Evolutionary conservation across 1,139 yeast genomes (phyloP), one percentile per base, ranked within the genome.

Genomic region (Wickerhamomyces sp.): DNA sequence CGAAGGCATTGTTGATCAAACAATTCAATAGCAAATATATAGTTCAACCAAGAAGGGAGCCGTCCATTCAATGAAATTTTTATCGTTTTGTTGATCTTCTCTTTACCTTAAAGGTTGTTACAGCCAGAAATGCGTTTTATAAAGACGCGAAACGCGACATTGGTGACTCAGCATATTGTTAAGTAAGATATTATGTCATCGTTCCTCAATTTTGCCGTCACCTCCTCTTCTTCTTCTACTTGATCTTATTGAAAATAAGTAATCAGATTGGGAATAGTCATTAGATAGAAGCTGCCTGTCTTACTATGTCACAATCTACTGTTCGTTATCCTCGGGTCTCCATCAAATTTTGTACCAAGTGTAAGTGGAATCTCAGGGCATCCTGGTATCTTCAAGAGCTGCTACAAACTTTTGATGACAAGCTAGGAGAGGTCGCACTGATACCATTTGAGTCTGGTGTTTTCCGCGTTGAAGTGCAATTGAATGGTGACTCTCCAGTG

Each of bases 281-380:
- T 18, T 7, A 27, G 31, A 29, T 11, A 6, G 31, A 6, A 29
- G 31, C 31, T 29, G 10, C 31, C 6, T 29, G 6, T 29, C 11
- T 29, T 29, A 29, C 13, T 4, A 29, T 29, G 31, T 26, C 23
- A 27, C 7, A 36, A 9, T 9, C 39, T n/a, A 30, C 23, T 2
- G 9, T 7, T 27, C 44, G 37, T 7, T 69, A 64, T 46, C 84
- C 84, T 0, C 64, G 78, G 18, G 70, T 81, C 4, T 62, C 74
- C 10, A 79, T 81, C 42, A 63, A 70, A 47, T 81, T 79, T 59
- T 81, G 87, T 58, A 78, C 80, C 14, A 73, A 69, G 55, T 81
- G 87, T 63, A 75, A 78, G 51, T 81, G 87, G 87, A 75, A 78
- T 52, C 66, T 81, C 29, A 64, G 88, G n/a, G 84, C 86, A 2